Conservation (phyloP, 2,329 filamentous ascomycete genomes). For the Aspergillus ustus region DNA sequence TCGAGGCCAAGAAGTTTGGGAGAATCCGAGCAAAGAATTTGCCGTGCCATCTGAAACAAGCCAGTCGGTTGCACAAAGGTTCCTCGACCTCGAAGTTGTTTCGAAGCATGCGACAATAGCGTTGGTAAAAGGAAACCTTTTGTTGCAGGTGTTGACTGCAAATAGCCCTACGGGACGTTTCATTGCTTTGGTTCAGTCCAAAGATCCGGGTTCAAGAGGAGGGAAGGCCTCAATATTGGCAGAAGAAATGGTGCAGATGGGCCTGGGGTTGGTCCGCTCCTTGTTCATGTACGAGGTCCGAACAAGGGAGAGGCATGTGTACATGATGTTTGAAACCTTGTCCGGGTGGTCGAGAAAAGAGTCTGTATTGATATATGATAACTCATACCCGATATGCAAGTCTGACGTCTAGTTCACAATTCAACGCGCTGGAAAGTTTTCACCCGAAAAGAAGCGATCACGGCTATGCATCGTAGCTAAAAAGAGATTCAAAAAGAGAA, state of each 20-base stretch:
- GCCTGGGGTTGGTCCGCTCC: no score
- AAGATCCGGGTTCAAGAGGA: no score
- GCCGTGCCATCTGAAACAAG: background rate
- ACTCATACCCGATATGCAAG: background rate
- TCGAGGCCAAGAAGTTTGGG: no score
- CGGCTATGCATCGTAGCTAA: background rate
- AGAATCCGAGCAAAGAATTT: background rate
- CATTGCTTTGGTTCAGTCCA: background rate
- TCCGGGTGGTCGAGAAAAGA: no score
- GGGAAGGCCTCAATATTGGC: no score
- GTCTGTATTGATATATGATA: background rate
- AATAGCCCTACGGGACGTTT: background rate
- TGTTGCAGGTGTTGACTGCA: background rate
- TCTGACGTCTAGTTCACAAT: background rate
- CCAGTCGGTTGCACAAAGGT: background rate
- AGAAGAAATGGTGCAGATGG: no score
- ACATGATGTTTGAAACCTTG: no score
- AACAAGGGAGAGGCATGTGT: no score
- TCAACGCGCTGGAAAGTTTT: background rate
- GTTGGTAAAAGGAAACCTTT: background rate
- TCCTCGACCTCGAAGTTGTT: background rate
- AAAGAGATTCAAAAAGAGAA: background rate
- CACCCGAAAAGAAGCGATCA: background rate
- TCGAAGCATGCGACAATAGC: background rate
- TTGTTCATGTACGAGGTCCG: no score